Evolutionary conservation across 2,329 filamentous ascomycete species (phyloP), one percentile per base, ranked within the genome.

Genomic region (Penicillium aurantiogriseum): DNA sequence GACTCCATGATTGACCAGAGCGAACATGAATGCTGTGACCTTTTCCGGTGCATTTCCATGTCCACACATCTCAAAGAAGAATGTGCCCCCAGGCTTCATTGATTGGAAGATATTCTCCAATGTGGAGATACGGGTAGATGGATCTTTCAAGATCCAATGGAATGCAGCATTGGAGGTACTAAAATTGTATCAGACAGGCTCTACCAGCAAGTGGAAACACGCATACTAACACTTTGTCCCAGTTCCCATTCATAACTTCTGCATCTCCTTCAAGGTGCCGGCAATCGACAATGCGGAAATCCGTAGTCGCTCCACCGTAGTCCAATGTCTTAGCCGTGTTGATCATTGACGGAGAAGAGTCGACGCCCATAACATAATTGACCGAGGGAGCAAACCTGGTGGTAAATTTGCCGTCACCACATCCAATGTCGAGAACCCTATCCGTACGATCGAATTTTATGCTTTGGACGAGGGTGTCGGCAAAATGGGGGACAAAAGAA

Each of bases 401-500:
- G 1, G 52, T 59, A 42, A 59, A 56, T 13, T 51, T 59, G 5
- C 56, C 56, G 49, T 59, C 42, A 25, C 52, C 56, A 15, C 52
- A 59, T 38, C 56, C 56, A 25, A 59, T 55, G 33, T 59, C 56
- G 5, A 59, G 42, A 31, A 59, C 47, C 48, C 47, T 52, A 19
- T 59, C 56, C 6, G 35, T 52, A 13, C 36, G 33, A 25, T 55
- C 33, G 21, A 55, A 55, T 9, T 46, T n/a, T 11, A 59, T 51
- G 9, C 19, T 51, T 13, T 56, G 10, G 3, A 51, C 19, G 10
- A 59, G 46, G 8, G 40, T 52, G n/a, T 51, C 29, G 29, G 47
- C 52, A 23, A 56, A 38, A 15, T 52, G 46, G n/a, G 56, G 52
- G 1, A 52, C 42, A 15, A 55, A 56, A 61, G 67, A 53, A 63